Evolutionary conservation across 805 yeast genomes (phyloP), one percentile per base, ranked within the genome.

Genomic region (Ogataea saltuana): DNA sequence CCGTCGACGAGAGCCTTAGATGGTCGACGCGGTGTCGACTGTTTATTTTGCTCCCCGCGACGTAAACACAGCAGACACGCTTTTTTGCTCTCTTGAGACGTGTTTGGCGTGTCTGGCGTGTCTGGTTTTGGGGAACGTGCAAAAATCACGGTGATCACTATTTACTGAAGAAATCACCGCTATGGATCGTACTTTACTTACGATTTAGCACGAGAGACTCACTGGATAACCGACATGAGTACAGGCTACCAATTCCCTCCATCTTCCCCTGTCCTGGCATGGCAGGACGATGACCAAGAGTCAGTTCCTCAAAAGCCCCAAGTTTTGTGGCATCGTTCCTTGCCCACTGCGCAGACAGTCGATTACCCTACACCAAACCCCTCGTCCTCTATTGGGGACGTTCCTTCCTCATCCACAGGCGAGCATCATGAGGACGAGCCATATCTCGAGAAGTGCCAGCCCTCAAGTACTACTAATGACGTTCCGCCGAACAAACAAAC

Each of bases 311-410:
- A 6, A 25, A 30, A 13, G 21, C n/a, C 27, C 29, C 33, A 26
- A 21, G n/a, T 4, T 7, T 23, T 18, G 6, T 25, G 34, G 38
- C 22, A 25, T 25, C 31, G 36, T 22, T 23, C 30, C n/a, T 12
- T 22, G 16, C 15, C 33, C 27, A 12, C 22, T 12, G 20, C 36
- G n/a, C 38, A 34, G n/a, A 17, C 21, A 12, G 10, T 18, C 18
- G 69, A 69, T 8, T 81, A 80, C 53, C 87, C 88, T 10, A 83
- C 89, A 1, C 91, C 91, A 16, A 76, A 80, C 51, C 89, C 91
- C 0, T 82, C 88, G 1, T 76, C 82, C 1, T 72, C 78, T 6
- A 54, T 68, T 6, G 80, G 78, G 10, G 53, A 54, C 21, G 41
- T 55, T 1, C 53, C 55, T 8, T 51, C 54, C 5, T 51, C 55